Evolutionary conservation across 371 early-diverging fungal genomes (phyloP).

Genomic region (Mortierella sp.): DNA sequence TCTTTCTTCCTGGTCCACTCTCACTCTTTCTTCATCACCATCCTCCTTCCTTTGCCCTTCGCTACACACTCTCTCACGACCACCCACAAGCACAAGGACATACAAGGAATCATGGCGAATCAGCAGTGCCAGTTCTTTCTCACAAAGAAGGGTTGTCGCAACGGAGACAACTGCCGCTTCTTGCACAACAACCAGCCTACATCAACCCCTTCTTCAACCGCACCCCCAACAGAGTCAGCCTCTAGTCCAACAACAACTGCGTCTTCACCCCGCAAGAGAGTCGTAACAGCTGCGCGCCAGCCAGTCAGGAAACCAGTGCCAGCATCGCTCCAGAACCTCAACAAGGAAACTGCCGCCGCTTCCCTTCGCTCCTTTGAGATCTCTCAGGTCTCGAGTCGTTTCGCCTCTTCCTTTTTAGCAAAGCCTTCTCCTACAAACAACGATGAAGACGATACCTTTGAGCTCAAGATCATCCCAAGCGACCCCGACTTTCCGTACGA

Average conservation of each 20-base stretch:
- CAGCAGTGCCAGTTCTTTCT: slow-evolving; percentile 38
- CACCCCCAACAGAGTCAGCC: background rate
- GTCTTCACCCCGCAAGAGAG: background rate
- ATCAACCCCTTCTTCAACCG: background rate
- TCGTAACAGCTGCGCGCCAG: slow-evolving; percentile 9
- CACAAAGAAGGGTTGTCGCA: slow-evolving; percentile 44
- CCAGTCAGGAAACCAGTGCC: slow-evolving; percentile 45
- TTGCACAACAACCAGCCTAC: slow-evolving; percentile 15
- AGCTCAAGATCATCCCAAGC: slow-evolving; percentile 67
- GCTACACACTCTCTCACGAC: background rate
- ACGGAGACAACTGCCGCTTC: slow-evolving; percentile 39
- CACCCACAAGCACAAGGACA: background rate
- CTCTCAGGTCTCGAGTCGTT: slow-evolving; percentile 42
- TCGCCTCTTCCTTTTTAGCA: slow-evolving; percentile 14
- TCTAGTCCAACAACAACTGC: background rate
- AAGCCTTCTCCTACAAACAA: background rate
- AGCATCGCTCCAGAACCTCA: slow-evolving; percentile 23
- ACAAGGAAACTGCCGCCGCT: slow-evolving; percentile 6
- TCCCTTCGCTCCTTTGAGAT: slow-evolving; percentile 43
- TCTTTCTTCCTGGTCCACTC: background rate
- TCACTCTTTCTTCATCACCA: slow-evolving; percentile 1
- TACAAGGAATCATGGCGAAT: background rate
- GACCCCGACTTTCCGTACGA: slow-evolving; percentile 88
- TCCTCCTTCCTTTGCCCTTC: background rate
- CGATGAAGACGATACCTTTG: slow-evolving; percentile 45